These are phyloP conservation scores for Stephanodiscus minutulus DNA, from an alignment of 108 stramenopile species.

Conservation along the genomic window DNA sequence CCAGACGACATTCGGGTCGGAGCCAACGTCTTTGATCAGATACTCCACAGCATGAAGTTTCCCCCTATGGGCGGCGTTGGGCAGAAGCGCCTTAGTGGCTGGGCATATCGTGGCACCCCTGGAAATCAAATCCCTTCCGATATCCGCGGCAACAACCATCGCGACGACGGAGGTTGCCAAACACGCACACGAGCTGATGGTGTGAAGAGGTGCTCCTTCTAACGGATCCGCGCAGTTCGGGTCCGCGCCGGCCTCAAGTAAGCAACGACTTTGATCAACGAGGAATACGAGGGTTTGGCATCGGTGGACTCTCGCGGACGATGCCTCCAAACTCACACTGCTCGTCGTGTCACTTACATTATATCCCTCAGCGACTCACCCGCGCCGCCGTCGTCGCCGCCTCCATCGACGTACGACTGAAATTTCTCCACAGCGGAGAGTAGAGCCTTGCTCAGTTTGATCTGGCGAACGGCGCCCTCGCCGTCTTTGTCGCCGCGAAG, in stretches of 20 bases:
- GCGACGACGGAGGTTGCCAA: constrained; percentile 4
- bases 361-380: constrained; percentile 15
- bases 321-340: no score
- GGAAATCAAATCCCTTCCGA: constrained; percentile 16
- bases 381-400: not conserved
- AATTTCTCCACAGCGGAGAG: constrained; percentile 21
- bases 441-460: constrained; percentile 11
- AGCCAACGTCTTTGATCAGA: constrained; percentile 34
- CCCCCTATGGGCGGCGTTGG: constrained; percentile 55
- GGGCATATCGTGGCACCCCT: constrained; percentile 22
- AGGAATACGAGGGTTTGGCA: not conserved
- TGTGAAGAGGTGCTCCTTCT: constrained; percentile 19
- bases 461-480: not conserved
- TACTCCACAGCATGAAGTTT: constrained; percentile 43
- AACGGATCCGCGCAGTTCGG: constrained; percentile 3
- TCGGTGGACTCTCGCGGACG: not conserved
- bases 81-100: constrained; percentile 34
- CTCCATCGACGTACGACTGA: constrained; percentile 8
- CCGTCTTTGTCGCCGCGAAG: not conserved
- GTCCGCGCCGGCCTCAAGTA: constrained; percentile 23
- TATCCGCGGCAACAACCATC: not conserved
- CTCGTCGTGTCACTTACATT: constrained; percentile 23
- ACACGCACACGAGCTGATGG: constrained; percentile 10
- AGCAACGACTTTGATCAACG: constrained; percentile 7
- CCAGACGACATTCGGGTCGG: constrained; percentile 44